Evolutionary conservation across 495 filamentous ascomycete species (phyloP), one percentile per base, ranked within the genome.

Genomic region (Hypoxylon subgilvum): DNA sequence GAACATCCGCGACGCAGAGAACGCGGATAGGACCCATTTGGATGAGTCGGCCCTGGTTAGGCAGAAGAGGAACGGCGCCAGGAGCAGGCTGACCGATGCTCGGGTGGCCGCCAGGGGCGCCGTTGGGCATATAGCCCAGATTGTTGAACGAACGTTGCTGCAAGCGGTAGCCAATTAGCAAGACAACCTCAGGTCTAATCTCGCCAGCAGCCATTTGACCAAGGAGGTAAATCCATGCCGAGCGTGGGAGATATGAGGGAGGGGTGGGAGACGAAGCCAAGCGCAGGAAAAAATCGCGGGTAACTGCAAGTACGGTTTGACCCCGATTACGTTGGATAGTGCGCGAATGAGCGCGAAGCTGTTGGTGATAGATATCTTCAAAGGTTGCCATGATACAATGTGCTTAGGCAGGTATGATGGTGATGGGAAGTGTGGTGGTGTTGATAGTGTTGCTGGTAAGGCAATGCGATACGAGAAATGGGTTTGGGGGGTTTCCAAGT

Each of bases 1-100:
- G 84, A 61, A 99, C 93, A 76, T 99, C 95, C 16, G 95, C 95
- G 76, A 99, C 88, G 75, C 95, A 97, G 49, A 99, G 81, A 43
- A 99, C 86, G 71, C 94, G 83, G 50, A 85, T 87, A 36, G 87
- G 86, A 22, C 90, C 92, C 40, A 84, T 88, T 74, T 97, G 91
- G 65, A 96, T 85, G 39, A 99, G 74, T 45, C 81, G 81, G 30
- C 81, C 81, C 60, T 82, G 79, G 69, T 83, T 82, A 14, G 81
- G 81, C 22, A 83, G 74, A 9, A 84, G 76, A 40, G 81, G 81
- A 4, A 75, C 74, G 46, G 80, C 81, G 57, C 80, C 80, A 16
- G 79, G 80, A 32, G 71, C 71, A 23, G 77, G 73, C 27, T 72
- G 53, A 39, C 66, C 70, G 18, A 56, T 48, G 48, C 28, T 52